Evolutionary conservation across 257 asterid species (phyloP).

Genomic region (Paraleonurus japonicus): DNA sequence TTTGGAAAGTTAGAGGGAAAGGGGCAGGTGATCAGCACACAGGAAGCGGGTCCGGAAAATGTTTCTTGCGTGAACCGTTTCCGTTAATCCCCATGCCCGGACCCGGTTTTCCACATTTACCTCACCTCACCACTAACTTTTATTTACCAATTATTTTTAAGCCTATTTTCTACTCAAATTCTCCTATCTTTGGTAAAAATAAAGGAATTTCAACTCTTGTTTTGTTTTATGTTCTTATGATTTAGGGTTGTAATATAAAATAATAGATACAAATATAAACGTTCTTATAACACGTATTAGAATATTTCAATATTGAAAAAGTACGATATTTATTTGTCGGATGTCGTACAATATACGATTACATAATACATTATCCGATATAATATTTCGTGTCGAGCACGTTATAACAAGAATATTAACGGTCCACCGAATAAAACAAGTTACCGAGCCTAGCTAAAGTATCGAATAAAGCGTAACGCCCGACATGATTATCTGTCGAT

Average conservation of each 20-base stretch:
- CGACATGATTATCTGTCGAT: not conserved
- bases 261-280: not conserved
- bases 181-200: not conserved
- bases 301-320: not conserved
- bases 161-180: not conserved
- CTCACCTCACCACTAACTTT: no score
- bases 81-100: not conserved
- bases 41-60: constrained; percentile 32
- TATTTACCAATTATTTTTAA: not conserved
- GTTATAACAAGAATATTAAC: not conserved
- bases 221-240: not conserved
- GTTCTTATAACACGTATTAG: not conserved
- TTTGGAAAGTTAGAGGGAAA: constrained; percentile 5
- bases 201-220: not conserved
- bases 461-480: not conserved
- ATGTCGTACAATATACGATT: not conserved
- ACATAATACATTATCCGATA: not conserved
- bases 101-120: not conserved
- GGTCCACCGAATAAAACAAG: not conserved
- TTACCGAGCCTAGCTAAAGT: not conserved
- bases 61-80: constrained; percentile 30
- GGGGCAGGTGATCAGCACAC: constrained; percentile 53
- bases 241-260: not conserved
- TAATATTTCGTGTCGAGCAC: not conserved
- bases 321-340: not conserved